Evolutionary conservation across 2,329 filamentous ascomycete genomes (phyloP).

Genomic region (Didymellaceae sp.): DNA sequence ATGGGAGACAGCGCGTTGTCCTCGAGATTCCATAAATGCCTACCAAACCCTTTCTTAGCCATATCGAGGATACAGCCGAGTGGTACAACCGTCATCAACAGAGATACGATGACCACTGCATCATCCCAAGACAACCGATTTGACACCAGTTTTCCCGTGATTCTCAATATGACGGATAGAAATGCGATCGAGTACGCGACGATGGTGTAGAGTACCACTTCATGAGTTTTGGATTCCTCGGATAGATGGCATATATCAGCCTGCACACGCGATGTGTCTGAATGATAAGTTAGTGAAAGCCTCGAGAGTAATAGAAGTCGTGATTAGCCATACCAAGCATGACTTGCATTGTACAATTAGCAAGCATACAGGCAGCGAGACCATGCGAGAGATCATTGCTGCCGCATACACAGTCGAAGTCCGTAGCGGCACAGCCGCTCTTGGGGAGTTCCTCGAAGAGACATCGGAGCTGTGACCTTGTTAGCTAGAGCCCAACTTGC

Average conservation of each 20-base stretch:
- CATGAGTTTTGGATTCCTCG: conserved; percentile 22
- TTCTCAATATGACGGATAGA: conserved; percentile 18
- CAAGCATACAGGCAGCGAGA: conserved; percentile 30
- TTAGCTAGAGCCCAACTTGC: background rate
- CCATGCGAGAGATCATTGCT: conserved; percentile 16
- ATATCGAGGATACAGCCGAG: conserved; percentile 26
- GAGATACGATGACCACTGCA: conserved; percentile 17
- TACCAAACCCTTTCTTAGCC: conserved; percentile 30
- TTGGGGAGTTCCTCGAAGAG: conserved; percentile 19
- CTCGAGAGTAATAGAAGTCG: background rate
- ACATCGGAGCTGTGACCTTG: conserved; percentile 10
- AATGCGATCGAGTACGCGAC: conserved; percentile 23
- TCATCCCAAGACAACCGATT: conserved; percentile 23
- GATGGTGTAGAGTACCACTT: conserved; percentile 22
- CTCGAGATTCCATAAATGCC: conserved; percentile 34
- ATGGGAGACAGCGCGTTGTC: conserved; percentile 21
- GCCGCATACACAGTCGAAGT: conserved; percentile 26
- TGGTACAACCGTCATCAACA: conserved; percentile 14
- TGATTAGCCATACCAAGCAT: conserved; percentile 13
- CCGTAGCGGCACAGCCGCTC: conserved; percentile 22
- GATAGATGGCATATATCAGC: conserved; percentile 29
- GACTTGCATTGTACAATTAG: conserved; percentile 38
- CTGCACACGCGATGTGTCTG: conserved; percentile 26
- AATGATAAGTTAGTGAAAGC: background rate
- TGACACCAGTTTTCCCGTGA: conserved; percentile 20